These are phyloP conservation scores for Sicyos baderoa DNA, from an alignment of 306 rosid genomes.

Conservation along the genomic window DNA sequence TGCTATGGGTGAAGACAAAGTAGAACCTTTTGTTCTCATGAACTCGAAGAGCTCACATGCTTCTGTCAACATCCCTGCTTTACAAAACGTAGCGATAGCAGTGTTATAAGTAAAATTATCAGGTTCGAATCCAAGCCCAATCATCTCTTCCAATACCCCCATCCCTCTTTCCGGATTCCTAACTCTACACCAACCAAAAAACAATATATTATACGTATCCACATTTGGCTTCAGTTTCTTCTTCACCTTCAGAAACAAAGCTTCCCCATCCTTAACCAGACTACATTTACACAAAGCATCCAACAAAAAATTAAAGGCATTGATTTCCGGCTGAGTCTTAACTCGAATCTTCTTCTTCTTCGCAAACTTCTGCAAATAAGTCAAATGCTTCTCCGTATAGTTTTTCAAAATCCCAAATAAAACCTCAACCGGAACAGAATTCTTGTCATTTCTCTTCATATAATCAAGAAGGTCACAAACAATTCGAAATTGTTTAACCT, in stretches of 20 bases:
- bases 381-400: constrained; percentile 65
- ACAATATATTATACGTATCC: constrained; percentile 55
- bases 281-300: constrained; percentile 86
- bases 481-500: constrained; percentile 72
- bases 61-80: constrained; percentile 59
- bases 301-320: constrained; percentile 67
- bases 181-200: constrained; percentile 94
- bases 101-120: constrained; percentile 80
- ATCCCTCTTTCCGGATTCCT: constrained; percentile 69
- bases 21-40: constrained; percentile 74
- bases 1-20: constrained; percentile 73
- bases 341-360: constrained; percentile 75
- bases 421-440: constrained; percentile 50
- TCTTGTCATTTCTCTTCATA: constrained; percentile 72
- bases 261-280: constrained; percentile 67
- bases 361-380: constrained; percentile 70
- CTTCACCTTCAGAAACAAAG: constrained; percentile 53
- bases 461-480: constrained; percentile 77
- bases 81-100: constrained; percentile 73
- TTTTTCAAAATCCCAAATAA: constrained; percentile 55
- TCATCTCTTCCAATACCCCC: constrained; percentile 71
- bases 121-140: constrained; percentile 52
- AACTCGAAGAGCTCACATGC: constrained; percentile 75
- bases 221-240: constrained; percentile 54
- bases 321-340: constrained; percentile 74